Conservation (phyloP, 306 rosid species). For the Comarum palustre region DNA sequence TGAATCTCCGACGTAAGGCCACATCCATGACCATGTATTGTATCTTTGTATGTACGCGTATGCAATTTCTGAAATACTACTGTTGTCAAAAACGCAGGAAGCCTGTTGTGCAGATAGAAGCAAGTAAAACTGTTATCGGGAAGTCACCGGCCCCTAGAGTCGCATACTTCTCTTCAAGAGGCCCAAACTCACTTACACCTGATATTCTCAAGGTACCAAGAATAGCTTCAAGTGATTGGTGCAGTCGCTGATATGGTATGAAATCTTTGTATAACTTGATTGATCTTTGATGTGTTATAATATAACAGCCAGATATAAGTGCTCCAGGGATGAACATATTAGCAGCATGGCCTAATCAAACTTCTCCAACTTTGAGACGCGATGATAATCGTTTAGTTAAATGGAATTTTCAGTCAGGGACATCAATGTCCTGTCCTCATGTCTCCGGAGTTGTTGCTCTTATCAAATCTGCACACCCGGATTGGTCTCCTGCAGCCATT, state of each 20-base stretch:
- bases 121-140: constrained; percentile 18
- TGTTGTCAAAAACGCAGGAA: constrained; percentile 10
- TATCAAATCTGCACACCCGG: constrained; percentile 48
- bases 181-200: constrained; percentile 47
- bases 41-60: neutral
- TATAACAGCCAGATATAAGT: constrained; percentile 46
- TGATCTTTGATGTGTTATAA: neutral
- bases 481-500: constrained; percentile 55
- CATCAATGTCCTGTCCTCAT: constrained; percentile 61
- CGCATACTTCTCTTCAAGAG: constrained; percentile 57
- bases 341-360: constrained; percentile 56
- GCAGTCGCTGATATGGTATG: neutral
- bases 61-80: neutral
- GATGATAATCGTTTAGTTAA: constrained; percentile 21
- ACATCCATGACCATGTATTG: neutral
- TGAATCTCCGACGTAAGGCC: constrained; percentile 27
- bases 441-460: constrained; percentile 48
- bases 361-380: constrained; percentile 33
- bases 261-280: neutral
- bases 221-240: neutral
- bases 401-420: constrained; percentile 58
- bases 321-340: constrained; percentile 52
- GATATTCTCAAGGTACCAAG: constrained; percentile 47
- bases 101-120: constrained; percentile 29
- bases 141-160: constrained; percentile 42